Conservation (phyloP, 1,139 yeast species). For the Entelexis sorbosivorans region DNA sequence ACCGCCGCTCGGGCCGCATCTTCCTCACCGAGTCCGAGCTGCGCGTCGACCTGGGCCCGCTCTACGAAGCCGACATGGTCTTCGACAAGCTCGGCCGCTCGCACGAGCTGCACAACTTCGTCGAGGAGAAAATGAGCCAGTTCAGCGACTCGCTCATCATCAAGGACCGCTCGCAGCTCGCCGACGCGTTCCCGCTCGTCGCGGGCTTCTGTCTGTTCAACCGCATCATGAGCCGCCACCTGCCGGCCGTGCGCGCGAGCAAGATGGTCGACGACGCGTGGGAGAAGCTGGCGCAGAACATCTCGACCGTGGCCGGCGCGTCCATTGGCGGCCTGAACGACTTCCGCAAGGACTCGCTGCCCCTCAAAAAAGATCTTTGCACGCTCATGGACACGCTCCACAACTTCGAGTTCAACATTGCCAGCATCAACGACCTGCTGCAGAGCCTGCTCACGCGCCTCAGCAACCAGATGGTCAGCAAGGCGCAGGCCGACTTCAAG, state of each 20-base stretch:
- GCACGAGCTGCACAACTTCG: constrained; percentile 51
- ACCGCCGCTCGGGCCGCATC: constrained; percentile 45
- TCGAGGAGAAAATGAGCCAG: constrained; percentile 57
- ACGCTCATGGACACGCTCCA: constrained; percentile 69
- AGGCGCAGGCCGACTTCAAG: constrained; percentile 53
- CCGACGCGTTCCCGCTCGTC: constrained; percentile 38
- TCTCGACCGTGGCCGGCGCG: constrained; percentile 26
- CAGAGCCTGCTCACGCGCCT: constrained; percentile 50
- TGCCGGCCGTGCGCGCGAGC: constrained; percentile 34
- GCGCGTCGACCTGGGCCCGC: constrained; percentile 50
- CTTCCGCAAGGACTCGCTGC: constrained; percentile 27
- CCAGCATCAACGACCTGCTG: constrained; percentile 52
- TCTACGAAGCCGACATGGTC: constrained; percentile 75
- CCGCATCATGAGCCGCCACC: constrained; percentile 49
- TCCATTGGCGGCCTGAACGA: constrained; percentile 27
- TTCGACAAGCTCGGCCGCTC: constrained; percentile 62
- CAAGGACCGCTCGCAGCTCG: constrained; percentile 12
- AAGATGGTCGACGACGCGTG: constrained; percentile 61
- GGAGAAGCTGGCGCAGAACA: constrained; percentile 46
- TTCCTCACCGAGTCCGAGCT: constrained; percentile 35
- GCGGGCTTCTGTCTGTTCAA: constrained; percentile 73
- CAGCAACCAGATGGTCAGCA: constrained; percentile 44
- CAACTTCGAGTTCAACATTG: constrained; percentile 51
- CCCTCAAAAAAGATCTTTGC: constrained; percentile 53
- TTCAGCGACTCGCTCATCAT: constrained; percentile 20